These are phyloP conservation scores for Wickerhamiella occidentalis DNA, from an alignment of 805 yeast genomes.

Conservation along the genomic window DNA sequence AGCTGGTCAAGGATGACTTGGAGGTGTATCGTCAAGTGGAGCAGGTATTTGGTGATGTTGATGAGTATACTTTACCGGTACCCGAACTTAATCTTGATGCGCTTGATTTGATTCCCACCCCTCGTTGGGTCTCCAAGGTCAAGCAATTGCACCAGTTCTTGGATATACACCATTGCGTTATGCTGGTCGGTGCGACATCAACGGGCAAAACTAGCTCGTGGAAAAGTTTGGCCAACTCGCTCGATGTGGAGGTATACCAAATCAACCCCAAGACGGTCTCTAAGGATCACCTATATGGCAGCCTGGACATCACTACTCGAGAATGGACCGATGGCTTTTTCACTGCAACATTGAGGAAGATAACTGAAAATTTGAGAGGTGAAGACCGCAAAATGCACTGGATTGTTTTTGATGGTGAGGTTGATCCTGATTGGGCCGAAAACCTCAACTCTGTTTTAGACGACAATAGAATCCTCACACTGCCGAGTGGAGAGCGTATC, in stretches of 20 bases:
- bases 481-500: slow-evolving; percentile 83
- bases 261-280: slow-evolving; percentile 68
- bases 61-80: not conserved
- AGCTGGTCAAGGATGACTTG: slow-evolving; percentile 45
- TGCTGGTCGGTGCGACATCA: slow-evolving; percentile 67
- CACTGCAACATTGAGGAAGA: slow-evolving; percentile 50
- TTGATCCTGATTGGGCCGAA: slow-evolving; percentile 92
- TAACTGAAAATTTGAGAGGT: slow-evolving; percentile 45
- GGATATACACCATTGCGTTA: slow-evolving; percentile 59
- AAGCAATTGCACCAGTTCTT: slow-evolving; percentile 52
- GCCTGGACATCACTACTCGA: slow-evolving; percentile 58
- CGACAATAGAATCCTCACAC: slow-evolving; percentile 67
- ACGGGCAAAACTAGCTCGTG: slow-evolving; percentile 58
- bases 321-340: slow-evolving; percentile 90
- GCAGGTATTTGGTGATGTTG: slow-evolving; percentile 21
- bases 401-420: slow-evolving; percentile 84
- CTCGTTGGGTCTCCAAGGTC: slow-evolving; percentile 42
- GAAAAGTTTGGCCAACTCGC: slow-evolving; percentile 36
- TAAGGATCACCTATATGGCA: slow-evolving; percentile 58
- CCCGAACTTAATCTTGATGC: slow-evolving; percentile 16
- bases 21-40: slow-evolving; percentile 27
- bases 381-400: slow-evolving; percentile 46
- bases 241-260: slow-evolving; percentile 34
- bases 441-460: slow-evolving; percentile 81
- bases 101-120: slow-evolving; percentile 18